Evolutionary conservation across 164 flowering plant species (phyloP).

Genomic region (Aristolochia fimbriata): DNA sequence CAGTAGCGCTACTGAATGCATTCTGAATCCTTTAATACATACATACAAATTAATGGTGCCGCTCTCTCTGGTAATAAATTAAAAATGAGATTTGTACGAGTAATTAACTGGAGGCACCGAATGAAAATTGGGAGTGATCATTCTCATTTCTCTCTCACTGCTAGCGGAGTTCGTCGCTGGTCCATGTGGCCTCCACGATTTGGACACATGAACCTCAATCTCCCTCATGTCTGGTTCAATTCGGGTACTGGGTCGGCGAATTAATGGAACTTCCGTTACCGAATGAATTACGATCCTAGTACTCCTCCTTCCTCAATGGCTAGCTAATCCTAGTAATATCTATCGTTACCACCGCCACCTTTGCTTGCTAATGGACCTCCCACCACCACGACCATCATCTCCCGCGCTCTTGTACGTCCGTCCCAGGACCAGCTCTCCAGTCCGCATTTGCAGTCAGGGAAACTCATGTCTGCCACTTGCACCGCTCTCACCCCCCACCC

Average conservation of each 20-base stretch:
- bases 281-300: background rate
- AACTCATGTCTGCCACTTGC: slow-evolving; percentile 55
- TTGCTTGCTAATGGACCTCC: slow-evolving; percentile 10
- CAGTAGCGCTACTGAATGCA: no score
- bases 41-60: no score
- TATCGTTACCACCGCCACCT: slow-evolving; percentile 4
- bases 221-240: background rate
- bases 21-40: no score
- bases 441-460: slow-evolving; percentile 23
- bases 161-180: no score
- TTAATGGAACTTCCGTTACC: background rate
- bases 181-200: slow-evolving; percentile 3
- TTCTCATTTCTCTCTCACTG: no score
- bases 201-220: background rate
- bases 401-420: background rate
- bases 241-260: background rate
- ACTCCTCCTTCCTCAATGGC: no score
- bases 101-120: no score
- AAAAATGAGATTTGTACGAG: no score
- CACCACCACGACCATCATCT: no score
- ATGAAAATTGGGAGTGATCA: no score
- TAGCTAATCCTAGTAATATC: no score
- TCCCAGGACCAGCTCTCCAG: background rate
- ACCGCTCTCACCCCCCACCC: slow-evolving; percentile 4
- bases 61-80: no score